These are phyloP conservation scores for Corniculantispora saksenae DNA, from an alignment of 2,329 filamentous ascomycete genomes.

Conservation along the genomic window DNA sequence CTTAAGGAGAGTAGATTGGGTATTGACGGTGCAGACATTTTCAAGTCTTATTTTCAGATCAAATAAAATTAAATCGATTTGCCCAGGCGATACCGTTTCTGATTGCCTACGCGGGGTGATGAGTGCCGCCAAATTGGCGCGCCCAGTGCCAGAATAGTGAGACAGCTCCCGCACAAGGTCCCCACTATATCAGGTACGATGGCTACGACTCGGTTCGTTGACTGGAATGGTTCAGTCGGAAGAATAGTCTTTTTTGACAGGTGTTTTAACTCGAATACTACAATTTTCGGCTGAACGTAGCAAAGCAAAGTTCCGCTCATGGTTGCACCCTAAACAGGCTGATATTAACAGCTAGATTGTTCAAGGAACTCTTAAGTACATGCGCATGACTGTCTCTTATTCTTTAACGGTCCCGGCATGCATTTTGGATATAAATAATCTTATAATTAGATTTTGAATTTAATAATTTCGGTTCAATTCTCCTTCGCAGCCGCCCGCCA, in stretches of 20 bases:
- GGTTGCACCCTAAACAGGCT: too few species aligned
- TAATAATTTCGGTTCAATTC: too few species aligned
- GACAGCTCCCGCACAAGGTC: neutral
- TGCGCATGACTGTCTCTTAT: too few species aligned
- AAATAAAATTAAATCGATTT: neutral
- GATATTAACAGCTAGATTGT: too few species aligned
- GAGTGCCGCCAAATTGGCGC: neutral
- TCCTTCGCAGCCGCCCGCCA: slow-evolving; percentile 8
- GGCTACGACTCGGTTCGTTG: too few species aligned
- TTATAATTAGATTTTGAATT: too few species aligned
- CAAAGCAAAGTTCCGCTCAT: too few species aligned
- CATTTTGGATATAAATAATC: too few species aligned
- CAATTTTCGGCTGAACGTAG: too few species aligned
- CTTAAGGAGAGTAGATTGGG: slow-evolving; percentile 71
- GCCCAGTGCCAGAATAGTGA: neutral
- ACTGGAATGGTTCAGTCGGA: neutral
- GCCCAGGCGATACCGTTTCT: neutral
- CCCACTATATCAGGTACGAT: neutral
- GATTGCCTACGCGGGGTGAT: neutral
- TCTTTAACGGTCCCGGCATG: too few species aligned
- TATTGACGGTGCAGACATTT: slow-evolving; percentile 73
- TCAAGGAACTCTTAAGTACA: too few species aligned
- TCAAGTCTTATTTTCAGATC: neutral
- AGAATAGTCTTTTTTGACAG: neutral
- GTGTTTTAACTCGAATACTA: too few species aligned